These are phyloP conservation scores for Salinomyces thailandicus DNA, from an alignment of 2,329 filamentous ascomycete species.

Conservation along the genomic window DNA sequence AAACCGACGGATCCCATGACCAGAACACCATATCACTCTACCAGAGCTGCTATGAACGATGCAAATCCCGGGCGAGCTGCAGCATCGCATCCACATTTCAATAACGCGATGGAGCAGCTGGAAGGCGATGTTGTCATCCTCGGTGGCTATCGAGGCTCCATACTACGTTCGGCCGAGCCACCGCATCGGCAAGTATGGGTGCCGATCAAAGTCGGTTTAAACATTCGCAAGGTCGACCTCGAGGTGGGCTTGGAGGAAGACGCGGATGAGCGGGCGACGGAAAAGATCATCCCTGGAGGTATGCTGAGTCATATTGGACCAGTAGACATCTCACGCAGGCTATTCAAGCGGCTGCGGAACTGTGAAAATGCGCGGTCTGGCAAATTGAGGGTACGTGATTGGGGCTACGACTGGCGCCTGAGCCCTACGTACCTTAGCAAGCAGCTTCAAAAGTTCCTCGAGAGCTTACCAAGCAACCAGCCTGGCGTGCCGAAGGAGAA, in stretches of 20 bases:
- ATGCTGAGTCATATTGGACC: constrained; percentile 89
- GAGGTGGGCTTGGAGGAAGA: constrained; percentile 69
- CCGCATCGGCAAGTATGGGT: constrained; percentile 88
- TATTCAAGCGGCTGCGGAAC: constrained; percentile 67
- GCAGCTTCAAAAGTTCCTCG: constrained; percentile 62
- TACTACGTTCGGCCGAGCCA: constrained; percentile 72
- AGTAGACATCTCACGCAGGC: constrained; percentile 73
- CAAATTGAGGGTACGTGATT: constrained; percentile 71
- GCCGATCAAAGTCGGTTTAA: constrained; percentile 83
- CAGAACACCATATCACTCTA: constrained; percentile 15
- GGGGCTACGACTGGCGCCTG: constrained; percentile 89
- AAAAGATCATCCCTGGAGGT: constrained; percentile 72
- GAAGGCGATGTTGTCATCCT: constrained; percentile 80
- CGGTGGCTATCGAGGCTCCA: constrained; percentile 81
- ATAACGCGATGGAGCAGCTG: constrained; percentile 52
- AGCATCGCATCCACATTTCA: constrained; percentile 40
- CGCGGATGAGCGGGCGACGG: constrained; percentile 73
- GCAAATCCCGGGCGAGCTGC: constrained; percentile 13
- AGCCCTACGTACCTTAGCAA: constrained; percentile 67
- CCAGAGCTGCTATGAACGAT: constrained; percentile 14
- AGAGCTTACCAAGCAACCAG: constrained; percentile 63
- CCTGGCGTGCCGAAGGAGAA: constrained; percentile 41
- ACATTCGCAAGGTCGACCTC: constrained; percentile 81
- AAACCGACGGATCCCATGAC: constrained; percentile 19
- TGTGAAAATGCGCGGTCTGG: constrained; percentile 63